Percentiles rank a stretch among this genome's conserved stretches.
These are phyloP conservation scores for Pleurotus pulmonarius DNA, from an alignment of 768 basidiomycete species.

Conservation along the genomic window DNA sequence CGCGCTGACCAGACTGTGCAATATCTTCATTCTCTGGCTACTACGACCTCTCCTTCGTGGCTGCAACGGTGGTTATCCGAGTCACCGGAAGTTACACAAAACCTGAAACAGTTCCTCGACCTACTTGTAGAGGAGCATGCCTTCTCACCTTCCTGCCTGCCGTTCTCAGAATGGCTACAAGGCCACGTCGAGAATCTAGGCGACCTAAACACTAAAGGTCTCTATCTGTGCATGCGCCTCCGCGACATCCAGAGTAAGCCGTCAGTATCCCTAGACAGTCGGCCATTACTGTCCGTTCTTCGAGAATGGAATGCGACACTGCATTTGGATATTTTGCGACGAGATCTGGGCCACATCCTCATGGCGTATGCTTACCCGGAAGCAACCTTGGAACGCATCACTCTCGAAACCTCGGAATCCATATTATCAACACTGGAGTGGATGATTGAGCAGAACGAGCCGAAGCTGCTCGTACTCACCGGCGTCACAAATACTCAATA, in stretches of 20 bases:
- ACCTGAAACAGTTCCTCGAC: constrained; percentile 38
- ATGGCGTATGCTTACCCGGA: constrained; percentile 22
- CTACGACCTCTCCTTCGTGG: constrained; percentile 26
- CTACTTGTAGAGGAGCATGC: constrained; percentile 45
- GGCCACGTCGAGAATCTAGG: constrained; percentile 14
- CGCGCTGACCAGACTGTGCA: constrained; percentile 27
- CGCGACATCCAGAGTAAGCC: constrained; percentile 3
- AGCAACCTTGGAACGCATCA: constrained; percentile 20
- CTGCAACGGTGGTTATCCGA: background rate
- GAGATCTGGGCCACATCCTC: constrained; percentile 31
- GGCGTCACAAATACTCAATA: constrained; percentile 47
- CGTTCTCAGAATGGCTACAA: constrained; percentile 27
- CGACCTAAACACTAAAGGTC: constrained; percentile 17
- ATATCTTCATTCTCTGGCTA: constrained; percentile 43
- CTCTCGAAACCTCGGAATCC: constrained; percentile 31
- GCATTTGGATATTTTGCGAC: constrained; percentile 22
- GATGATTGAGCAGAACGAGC: constrained; percentile 42
- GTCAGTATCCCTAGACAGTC: background rate
- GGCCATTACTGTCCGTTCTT: background rate
- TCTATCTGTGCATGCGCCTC: background rate
- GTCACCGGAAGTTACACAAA: constrained; percentile 34
- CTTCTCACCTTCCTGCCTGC: constrained; percentile 39
- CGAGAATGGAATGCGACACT: constrained; percentile 9
- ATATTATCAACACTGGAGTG: constrained; percentile 50
- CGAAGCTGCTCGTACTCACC: constrained; percentile 41